These are phyloP conservation scores for Leucocoprinus sp. DNA, from an alignment of 768 basidiomycete species.

Conservation along the genomic window DNA sequence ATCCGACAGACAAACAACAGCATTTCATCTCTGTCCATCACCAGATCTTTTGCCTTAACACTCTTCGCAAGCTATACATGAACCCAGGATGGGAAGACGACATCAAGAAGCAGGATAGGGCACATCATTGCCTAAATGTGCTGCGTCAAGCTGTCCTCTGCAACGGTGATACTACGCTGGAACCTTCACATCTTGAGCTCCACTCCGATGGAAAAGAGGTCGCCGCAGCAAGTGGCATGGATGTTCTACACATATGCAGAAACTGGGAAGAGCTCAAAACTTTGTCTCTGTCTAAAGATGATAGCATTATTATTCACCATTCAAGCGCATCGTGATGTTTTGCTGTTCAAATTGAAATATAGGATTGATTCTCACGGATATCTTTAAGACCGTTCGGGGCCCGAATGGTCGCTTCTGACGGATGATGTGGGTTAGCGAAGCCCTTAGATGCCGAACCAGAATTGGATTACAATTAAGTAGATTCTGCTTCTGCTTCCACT, in stretches of 20 bases:
- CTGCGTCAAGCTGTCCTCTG: constrained; percentile 13
- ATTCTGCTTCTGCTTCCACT: too few relatives aligned
- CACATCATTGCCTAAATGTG: constrained; percentile 10
- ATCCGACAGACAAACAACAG: neutral
- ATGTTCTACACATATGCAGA: constrained; percentile 12
- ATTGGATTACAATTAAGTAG: too few relatives aligned
- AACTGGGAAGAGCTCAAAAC: constrained; percentile 12
- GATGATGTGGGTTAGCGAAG: constrained; percentile 2
- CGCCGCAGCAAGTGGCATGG: constrained; percentile 9
- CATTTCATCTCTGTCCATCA: constrained; percentile 8
- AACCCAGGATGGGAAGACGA: constrained; percentile 8
- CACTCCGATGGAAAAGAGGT: constrained; percentile 3
- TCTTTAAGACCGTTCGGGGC: neutral
- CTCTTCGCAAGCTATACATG: constrained; percentile 7
- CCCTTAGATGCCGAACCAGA: neutral
- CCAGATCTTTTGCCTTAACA: constrained; percentile 11
- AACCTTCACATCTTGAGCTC: constrained; percentile 7
- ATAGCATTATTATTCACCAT: constrained; percentile 4
- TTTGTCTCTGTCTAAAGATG: constrained; percentile 5
- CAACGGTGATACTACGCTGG: constrained; percentile 11
- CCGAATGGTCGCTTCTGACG: neutral
- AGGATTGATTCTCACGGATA: constrained; percentile 8
- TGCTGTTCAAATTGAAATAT: neutral
- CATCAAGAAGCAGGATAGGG: neutral
- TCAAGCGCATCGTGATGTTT: neutral